These are phyloP conservation scores for Fistulinella prunicolor DNA, from an alignment of 768 basidiomycete genomes.

Conservation along the genomic window DNA sequence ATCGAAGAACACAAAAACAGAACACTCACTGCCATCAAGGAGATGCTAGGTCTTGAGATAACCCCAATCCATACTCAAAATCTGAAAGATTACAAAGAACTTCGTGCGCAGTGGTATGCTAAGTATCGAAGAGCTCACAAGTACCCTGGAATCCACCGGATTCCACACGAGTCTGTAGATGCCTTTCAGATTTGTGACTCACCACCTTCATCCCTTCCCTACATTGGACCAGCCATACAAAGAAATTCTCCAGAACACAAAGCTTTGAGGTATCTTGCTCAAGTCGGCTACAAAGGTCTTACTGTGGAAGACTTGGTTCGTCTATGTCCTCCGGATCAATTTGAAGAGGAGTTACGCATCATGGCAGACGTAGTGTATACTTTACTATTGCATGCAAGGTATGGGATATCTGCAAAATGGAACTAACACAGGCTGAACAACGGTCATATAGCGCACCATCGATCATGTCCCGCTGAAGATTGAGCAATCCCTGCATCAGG, in stretches of 20 bases:
- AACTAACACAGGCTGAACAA: background rate
- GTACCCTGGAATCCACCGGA: background rate
- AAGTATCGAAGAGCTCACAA: conserved; percentile 21
- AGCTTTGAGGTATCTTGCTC: conserved; percentile 30
- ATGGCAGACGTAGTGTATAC: conserved; percentile 57
- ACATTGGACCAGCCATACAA: background rate
- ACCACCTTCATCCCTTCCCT: too few species aligned
- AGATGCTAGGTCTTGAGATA: conserved; percentile 38
- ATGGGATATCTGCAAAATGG: background rate
- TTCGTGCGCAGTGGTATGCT: conserved; percentile 25
- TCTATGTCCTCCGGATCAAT: conserved; percentile 26
- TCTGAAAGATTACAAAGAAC: conserved; percentile 15
- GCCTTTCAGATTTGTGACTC: too few species aligned
- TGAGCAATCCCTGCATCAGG: conserved; percentile 44
- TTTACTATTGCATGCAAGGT: conserved; percentile 57
- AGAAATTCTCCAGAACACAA: background rate
- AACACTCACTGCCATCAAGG: conserved; percentile 27
- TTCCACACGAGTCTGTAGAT: background rate
- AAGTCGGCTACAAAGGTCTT: conserved; percentile 26
- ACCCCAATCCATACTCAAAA: conserved; percentile 40
- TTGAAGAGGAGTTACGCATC: conserved; percentile 44
- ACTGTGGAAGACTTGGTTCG: conserved; percentile 24
- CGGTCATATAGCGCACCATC: conserved; percentile 44
- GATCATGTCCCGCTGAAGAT: conserved; percentile 53
- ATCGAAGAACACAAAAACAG: conserved; percentile 27